These are phyloP conservation scores for Collybia nuda DNA, from an alignment of 768 basidiomycete species.

Conservation along the genomic window DNA sequence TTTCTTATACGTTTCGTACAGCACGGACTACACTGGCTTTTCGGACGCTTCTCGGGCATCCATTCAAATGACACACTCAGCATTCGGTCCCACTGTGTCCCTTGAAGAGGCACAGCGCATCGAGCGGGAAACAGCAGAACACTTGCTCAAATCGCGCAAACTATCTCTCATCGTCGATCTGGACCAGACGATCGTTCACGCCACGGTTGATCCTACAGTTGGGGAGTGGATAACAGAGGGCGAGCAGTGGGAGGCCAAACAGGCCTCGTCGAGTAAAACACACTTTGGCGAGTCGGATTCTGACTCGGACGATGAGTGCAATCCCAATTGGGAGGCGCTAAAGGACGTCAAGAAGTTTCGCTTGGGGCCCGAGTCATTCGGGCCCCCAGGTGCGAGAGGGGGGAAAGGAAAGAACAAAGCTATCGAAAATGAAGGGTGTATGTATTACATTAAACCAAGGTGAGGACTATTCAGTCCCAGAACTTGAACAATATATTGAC, in stretches of 20 bases:
- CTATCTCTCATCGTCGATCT: slow-evolving; percentile 97
- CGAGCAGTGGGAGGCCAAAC: slow-evolving; percentile 72
- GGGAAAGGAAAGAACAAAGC: slow-evolving; percentile 61
- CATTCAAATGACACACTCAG: slow-evolving; percentile 94
- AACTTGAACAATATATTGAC: background rate
- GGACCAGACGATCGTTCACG: slow-evolving; percentile 98
- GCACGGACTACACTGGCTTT: slow-evolving; percentile 86
- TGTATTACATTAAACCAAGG: slow-evolving; percentile 99
- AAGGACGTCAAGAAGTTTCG: slow-evolving; percentile 90
- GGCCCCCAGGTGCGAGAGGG: slow-evolving; percentile 32
- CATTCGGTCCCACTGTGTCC: slow-evolving; percentile 88
- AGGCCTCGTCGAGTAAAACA: slow-evolving; percentile 31
- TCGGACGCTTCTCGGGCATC: slow-evolving; percentile 84
- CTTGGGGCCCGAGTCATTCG: slow-evolving; percentile 78
- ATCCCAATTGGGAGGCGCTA: slow-evolving; percentile 92
- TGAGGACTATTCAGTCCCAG: slow-evolving; percentile 32
- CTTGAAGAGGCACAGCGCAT: slow-evolving; percentile 89
- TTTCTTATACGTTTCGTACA: slow-evolving; percentile 11
- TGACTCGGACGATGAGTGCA: slow-evolving; percentile 61
- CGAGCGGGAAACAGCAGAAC: slow-evolving; percentile 78
- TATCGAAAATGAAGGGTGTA: slow-evolving; percentile 79
- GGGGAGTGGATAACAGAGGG: slow-evolving; percentile 95
- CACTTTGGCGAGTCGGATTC: slow-evolving; percentile 37
- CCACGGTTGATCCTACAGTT: slow-evolving; percentile 97
- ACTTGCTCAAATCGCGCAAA: slow-evolving; percentile 71